Evolutionary conservation across 176 grass and related monocot genomes (phyloP), one percentile per base, ranked within the genome.

Genomic region (Oryza rufipogon): DNA sequence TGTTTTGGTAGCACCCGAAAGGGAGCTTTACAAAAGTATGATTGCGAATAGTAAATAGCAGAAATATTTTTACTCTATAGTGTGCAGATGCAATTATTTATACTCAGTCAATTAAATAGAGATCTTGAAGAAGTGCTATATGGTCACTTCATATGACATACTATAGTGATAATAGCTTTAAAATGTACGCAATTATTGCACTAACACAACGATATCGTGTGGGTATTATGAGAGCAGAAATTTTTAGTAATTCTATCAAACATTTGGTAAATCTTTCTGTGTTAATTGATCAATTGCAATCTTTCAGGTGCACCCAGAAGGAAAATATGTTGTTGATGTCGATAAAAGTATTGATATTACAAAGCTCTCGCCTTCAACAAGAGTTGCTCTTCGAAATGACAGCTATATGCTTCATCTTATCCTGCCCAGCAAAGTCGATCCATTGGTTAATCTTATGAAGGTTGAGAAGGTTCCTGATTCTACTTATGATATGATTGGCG

Each of bases 381-480:
- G 96, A 85, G 96, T 99, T 88, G 96, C 93, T 87, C 93, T 99
- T 67, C 78, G 86, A 15, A 96, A 87, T 7, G 93, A 92, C 69
- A 99, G 96, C 75, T 96, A 99, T 67, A 84, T 89, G 56, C 91
- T 99, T 86, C 91, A 99, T 77, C 78, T 91, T 52, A 86, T 99
- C 66, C 74, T 99, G 16, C 96, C 93, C 36, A 96, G 93, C 81
- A 99, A 96, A 85, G 93, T 96, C 2, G 96, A 99, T 73, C 96
- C 96, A 23, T 88, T 96, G 42, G 93, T 99, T 46, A 99, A 89
- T 47, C 96, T 96, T 82, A 99, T 96, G 96, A 99, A 99, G 71
- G 96, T 99, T 64, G 93, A 96, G 85, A 99, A 99, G 84, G 93
- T 99, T 86, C 96, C 96, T 70, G 93, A 96, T 89, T 99, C 96